These are phyloP conservation scores for Xylaria palmicola DNA, from an alignment of 495 filamentous ascomycete genomes.

Conservation along the genomic window DNA sequence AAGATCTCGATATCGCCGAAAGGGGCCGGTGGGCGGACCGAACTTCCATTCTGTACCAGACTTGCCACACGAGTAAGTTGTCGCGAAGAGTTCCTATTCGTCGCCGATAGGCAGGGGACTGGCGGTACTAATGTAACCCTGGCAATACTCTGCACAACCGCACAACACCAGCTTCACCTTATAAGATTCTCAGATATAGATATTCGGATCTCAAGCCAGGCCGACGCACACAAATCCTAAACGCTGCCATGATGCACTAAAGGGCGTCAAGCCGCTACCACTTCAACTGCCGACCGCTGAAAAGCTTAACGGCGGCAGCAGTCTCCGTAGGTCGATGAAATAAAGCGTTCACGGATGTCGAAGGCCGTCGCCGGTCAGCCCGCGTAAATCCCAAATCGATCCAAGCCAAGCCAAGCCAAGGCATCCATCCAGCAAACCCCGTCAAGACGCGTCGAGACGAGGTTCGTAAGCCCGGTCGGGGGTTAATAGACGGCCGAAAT, in stretches of 20 bases:
- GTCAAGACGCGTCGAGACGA: not conserved
- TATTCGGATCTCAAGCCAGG: not conserved
- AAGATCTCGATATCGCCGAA: conserved; percentile 13
- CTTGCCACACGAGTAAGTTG: not conserved
- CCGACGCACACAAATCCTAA: not conserved
- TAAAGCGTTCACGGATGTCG: not conserved
- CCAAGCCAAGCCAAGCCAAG: conserved; percentile 3
- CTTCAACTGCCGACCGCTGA: conserved; percentile 9
- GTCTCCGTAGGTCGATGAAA: conserved; percentile 7
- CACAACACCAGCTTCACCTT: not conserved
- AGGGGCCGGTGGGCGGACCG: conserved; percentile 16
- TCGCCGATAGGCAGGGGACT: not conserved
- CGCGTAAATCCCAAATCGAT: not conserved
- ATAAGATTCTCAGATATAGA: not conserved
- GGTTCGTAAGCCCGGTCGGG: not conserved
- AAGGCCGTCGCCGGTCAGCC: not conserved
- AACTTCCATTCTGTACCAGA: conserved; percentile 8
- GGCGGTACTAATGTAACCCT: not conserved
- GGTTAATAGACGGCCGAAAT: not conserved
- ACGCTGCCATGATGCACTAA: not conserved
- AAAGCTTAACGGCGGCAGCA: not conserved
- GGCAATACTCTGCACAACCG: not conserved
- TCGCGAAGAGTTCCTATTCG: conserved; percentile 17
- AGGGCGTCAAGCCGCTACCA: not conserved
- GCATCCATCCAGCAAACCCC: not conserved